phyloP scores from a whole-genome alignment of 345 rosid genomes.

The Camelina laxa region DNA sequence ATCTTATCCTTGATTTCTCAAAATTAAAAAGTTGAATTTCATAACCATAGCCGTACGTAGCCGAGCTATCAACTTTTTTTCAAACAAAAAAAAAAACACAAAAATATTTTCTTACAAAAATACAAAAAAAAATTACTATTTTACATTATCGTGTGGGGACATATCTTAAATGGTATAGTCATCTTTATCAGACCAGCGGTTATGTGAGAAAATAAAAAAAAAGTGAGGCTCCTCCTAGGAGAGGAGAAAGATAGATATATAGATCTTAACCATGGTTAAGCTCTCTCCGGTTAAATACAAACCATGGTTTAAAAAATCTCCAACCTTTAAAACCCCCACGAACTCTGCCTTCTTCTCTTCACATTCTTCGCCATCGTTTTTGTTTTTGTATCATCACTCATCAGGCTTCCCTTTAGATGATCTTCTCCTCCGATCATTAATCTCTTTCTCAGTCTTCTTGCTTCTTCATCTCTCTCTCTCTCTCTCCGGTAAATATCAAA shows the following conservation, averaged over 20 bases:
- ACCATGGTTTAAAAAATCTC: slow-evolving; percentile 34
- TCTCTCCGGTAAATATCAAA: slow-evolving; percentile 17
- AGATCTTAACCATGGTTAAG: slow-evolving; percentile 38
- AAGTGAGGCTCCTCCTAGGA: slow-evolving; percentile 7
- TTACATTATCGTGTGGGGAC: slow-evolving; percentile 30
- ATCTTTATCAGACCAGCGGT: slow-evolving; percentile 35
- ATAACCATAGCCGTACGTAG: neutral
- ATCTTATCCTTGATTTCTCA: slow-evolving; percentile 4
- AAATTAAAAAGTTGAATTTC: slow-evolving; percentile 14
- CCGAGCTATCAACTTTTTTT: slow-evolving; percentile 20
- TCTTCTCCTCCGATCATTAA: slow-evolving; percentile 41
- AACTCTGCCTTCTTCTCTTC: slow-evolving; percentile 31
- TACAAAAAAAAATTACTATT: neutral
- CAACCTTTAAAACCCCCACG: slow-evolving; percentile 41
- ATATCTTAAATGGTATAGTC: slow-evolving; percentile 22
- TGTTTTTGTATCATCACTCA: neutral
- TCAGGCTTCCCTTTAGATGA: slow-evolving; percentile 9
- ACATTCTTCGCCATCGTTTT: slow-evolving; percentile 38
- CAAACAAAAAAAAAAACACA: neutral
- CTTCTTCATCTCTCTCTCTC: slow-evolving; percentile 15
- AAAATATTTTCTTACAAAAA: neutral
- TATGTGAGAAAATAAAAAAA: neutral
- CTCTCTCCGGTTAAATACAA: neutral
- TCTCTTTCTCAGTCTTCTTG: slow-evolving; percentile 1
- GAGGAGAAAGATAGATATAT: neutral